Evolutionary conservation across 352 stramenopile genomes (phyloP).

Genomic region (Phytophthora uliginosa): DNA sequence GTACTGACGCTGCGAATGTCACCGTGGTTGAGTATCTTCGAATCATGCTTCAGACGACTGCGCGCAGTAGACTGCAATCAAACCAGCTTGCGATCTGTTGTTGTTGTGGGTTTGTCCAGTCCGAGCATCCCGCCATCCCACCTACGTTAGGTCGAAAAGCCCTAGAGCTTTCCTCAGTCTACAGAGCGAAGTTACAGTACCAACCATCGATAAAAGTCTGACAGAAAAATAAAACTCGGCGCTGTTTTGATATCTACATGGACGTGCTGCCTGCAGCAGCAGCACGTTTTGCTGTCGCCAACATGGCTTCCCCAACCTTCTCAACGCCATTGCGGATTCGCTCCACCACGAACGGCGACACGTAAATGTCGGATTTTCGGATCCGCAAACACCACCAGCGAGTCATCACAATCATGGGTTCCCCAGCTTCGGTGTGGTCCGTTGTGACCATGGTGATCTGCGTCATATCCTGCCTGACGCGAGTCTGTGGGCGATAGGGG

Average conservation of each 20-base stretch:
- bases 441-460: conserved; percentile 24
- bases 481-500: conserved; percentile 43
- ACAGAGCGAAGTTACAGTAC: no score
- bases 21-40: background rate
- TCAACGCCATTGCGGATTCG: conserved; percentile 17
- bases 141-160: no score
- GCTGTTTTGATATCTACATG: background rate
- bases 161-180: no score
- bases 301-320: conserved; percentile 31
- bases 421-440: background rate
- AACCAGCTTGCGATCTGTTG: background rate
- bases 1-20: background rate
- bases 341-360: conserved; percentile 29
- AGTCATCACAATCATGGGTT: conserved; percentile 29
- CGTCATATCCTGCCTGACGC: conserved; percentile 46
- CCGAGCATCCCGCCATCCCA: background rate
- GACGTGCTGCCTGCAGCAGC: conserved; percentile 23
- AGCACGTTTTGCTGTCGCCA: conserved; percentile 7
- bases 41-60: background rate
- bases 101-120: background rate
- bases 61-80: background rate
- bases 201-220: no score
- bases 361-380: conserved; percentile 18
- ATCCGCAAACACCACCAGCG: conserved; percentile 37
- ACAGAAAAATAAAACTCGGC: background rate